Percentiles rank a stretch among this genome's conserved stretches.
Evolutionary conservation across 2,329 filamentous ascomycete species (phyloP).

Genomic region (Allantophomopsis lycopodina): DNA sequence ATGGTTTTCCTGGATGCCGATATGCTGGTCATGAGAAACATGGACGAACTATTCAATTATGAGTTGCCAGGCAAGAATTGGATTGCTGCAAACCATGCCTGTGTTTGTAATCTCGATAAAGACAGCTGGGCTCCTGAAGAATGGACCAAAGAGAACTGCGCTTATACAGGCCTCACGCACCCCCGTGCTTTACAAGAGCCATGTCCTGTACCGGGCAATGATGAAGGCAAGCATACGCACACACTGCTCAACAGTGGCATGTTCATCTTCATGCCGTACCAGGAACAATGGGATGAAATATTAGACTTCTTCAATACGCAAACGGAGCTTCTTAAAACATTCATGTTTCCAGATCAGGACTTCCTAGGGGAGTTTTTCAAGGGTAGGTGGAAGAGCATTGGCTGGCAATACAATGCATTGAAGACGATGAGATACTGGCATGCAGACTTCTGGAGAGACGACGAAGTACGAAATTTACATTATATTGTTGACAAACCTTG

Average conservation of each 20-base stretch:
- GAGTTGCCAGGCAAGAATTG: slow-evolving; percentile 51
- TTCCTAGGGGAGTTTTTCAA: slow-evolving; percentile 38
- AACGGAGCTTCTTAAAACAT: slow-evolving; percentile 23
- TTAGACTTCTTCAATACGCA: slow-evolving; percentile 21
- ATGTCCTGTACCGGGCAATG: slow-evolving; percentile 17
- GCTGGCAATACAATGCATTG: slow-evolving; percentile 46
- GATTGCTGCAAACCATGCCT: slow-evolving; percentile 71
- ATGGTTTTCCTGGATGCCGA: slow-evolving; percentile 76
- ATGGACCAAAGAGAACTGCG: slow-evolving; percentile 45
- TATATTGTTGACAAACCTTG: slow-evolving; percentile 49
- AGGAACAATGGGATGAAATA: slow-evolving; percentile 23
- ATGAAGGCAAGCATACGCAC: slow-evolving; percentile 21
- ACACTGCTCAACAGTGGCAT: slow-evolving; percentile 34
- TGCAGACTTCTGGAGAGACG: slow-evolving; percentile 37
- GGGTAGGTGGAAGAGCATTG: slow-evolving; percentile 37
- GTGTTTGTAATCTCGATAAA: slow-evolving; percentile 67
- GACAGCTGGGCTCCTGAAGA: slow-evolving; percentile 62
- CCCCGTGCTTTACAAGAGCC: slow-evolving; percentile 19
- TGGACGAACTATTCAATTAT: slow-evolving; percentile 79
- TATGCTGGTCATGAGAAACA: slow-evolving; percentile 69
- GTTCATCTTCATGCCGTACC: slow-evolving; percentile 31
- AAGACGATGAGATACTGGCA: slow-evolving; percentile 45
- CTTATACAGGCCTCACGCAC: slow-evolving; percentile 32
- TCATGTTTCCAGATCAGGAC: slow-evolving; percentile 42
- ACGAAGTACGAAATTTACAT: slow-evolving; percentile 40